phyloP scores from a whole-genome alignment of 208 protist species.

The Crithidia fasciculata region DNA sequence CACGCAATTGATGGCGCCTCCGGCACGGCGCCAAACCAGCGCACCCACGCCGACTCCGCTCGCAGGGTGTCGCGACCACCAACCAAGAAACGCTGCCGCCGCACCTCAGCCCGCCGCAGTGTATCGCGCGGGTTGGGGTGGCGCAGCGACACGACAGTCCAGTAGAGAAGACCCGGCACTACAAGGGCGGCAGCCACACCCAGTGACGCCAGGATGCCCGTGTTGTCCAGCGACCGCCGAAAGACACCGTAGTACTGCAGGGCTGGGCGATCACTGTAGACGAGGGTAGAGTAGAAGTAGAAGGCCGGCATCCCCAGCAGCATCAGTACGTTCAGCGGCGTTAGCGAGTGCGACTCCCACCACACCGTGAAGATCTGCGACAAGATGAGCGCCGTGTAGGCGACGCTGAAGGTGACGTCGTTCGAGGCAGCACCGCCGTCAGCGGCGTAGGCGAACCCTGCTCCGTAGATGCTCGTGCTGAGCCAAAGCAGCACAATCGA shows the following conservation, averaged over 20 bases:
- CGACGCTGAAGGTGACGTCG: conserved; percentile 80
- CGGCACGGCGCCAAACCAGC: conserved; percentile 36
- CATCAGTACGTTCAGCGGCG: conserved; percentile 62
- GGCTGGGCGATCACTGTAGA: conserved; percentile 46
- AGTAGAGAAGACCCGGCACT: conserved; percentile 50
- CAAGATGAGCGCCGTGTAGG: conserved; percentile 89
- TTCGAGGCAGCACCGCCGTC: conserved; percentile 49
- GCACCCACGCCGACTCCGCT: conserved; percentile 35
- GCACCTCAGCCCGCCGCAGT: conserved; percentile 42
- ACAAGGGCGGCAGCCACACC: conserved; percentile 48
- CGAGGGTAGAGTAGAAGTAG: conserved; percentile 52
- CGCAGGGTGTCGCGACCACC: conserved; percentile 8
- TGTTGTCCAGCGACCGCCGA: conserved; percentile 37
- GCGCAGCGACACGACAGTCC: conserved; percentile 9
- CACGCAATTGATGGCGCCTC: conserved; percentile 36
- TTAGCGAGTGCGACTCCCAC: conserved; percentile 87
- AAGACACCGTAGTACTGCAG: conserved; percentile 79
- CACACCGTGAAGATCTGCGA: conserved; percentile 87
- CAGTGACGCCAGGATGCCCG: conserved; percentile 45
- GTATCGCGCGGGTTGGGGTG: conserved; percentile 65
- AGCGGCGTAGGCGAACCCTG: conserved; percentile 37
- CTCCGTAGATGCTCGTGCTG: conserved; percentile 43
- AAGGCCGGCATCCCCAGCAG: conserved; percentile 77
- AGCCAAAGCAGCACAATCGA: conserved; percentile 71
- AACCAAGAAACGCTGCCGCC: conserved; percentile 30